phyloP scores from a whole-genome alignment of 306 rosid species.

The Castanospermum australe region DNA sequence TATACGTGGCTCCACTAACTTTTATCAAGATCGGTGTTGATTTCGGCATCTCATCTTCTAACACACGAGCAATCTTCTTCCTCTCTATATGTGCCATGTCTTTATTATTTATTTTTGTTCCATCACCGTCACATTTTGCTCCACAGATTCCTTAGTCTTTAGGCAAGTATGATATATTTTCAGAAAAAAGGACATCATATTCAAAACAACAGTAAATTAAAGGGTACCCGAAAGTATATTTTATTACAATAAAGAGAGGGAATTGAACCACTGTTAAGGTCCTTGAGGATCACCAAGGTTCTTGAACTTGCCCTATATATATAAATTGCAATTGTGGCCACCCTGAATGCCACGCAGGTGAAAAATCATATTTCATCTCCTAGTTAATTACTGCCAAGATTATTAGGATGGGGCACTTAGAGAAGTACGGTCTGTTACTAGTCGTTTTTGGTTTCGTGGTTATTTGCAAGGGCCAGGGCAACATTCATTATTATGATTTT shows the following conservation, averaged over 20 bases:
- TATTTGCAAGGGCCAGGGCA: not conserved
- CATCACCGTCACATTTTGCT: not conserved
- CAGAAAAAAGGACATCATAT: not conserved
- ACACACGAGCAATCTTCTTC: too few relatives aligned
- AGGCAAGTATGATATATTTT: not conserved
- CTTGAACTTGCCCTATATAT: not conserved
- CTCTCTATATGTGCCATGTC: too few relatives aligned
- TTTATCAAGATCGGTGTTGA: too few relatives aligned
- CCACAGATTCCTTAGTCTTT: not conserved
- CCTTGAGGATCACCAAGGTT: not conserved
- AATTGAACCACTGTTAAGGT: too few relatives aligned
- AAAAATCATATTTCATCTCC: not conserved
- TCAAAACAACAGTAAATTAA: not conserved
- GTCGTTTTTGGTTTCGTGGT: not conserved
- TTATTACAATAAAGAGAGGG: not conserved
- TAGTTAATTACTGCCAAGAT: not conserved
- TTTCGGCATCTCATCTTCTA: too few relatives aligned
- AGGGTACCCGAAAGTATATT: not conserved
- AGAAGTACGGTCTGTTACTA: not conserved
- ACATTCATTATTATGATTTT: slow-evolving; percentile 17
- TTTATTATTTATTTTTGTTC: too few relatives aligned
- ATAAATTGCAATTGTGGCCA: not conserved
- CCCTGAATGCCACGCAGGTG: not conserved
- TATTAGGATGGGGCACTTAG: not conserved
- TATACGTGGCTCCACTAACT: too few relatives aligned